Base-by-base conservation (phyloP, 78 protist species). In the Tieghemostelium lacteum region DNA sequence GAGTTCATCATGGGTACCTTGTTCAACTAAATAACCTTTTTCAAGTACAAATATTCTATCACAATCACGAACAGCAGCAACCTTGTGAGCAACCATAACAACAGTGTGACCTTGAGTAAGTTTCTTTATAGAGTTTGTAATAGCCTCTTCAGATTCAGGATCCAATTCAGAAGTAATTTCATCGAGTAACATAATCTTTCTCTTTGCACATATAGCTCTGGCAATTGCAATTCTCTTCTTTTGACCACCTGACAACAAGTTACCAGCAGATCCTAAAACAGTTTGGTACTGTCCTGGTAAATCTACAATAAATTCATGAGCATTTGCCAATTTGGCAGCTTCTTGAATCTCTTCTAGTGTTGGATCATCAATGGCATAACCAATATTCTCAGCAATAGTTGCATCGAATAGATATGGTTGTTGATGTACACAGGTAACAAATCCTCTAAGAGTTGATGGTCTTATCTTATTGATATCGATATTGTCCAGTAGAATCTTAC, bases 151-250 rank as follows among this genome's bases (percentile, higher is more conserved):
- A n/a, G 94, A 64, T 67, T 96, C 92, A 1, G 98, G 87, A 78
- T 97, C 99, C 26, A 97, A 91, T 26, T 96, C 97, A 4, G 97
- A 80, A 10, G 99, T 97, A 33, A 96, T 96, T 93, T 97, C 99
- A 76, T 97, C 99, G 36, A 97, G 92, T 31, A 97, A 67, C 66
- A 97, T 73, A 49, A 97, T 86, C 63, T 73, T 77, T 33, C 98
- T 95, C 42, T 95, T 83, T 31, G 86, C 63, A 33, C 95, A 86
- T 7, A 97, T 58, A 4, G 96, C 97, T 19, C 99, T 60, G 29
- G 99, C 99, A 14, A 98, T 94, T 34, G 98, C 97, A 40, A 98
- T 86, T 62, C 98, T 88, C 75, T 98, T 98, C 91, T 95, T 92
- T 92, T 98, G 98, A 28, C 99, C 99, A 42, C 98, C 99, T 10